Percentiles rank a stretch among this genome's conserved stretches.
These are phyloP conservation scores for Prunus fruticosa DNA, from an alignment of 306 rosid species.

Conservation along the genomic window DNA sequence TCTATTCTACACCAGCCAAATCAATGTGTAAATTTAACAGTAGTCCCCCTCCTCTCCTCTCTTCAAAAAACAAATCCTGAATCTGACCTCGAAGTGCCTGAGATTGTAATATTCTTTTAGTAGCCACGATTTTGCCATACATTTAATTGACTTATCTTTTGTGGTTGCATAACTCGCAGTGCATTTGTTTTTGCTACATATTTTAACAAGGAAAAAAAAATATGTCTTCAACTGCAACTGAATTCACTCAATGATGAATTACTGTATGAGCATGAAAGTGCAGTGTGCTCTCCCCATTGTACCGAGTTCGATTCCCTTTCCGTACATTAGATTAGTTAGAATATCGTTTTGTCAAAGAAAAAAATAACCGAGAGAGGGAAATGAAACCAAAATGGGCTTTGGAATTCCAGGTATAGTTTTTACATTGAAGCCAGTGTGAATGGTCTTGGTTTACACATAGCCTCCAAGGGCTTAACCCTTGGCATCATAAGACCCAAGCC, in stretches of 20 bases:
- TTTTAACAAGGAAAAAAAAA: no score
- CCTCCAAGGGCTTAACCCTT: slow-evolving; percentile 11
- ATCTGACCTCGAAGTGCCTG: not conserved
- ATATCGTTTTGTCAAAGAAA: no score
- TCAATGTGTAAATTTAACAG: not conserved
- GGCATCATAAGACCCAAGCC: slow-evolving; percentile 19
- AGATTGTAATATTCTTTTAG: not conserved
- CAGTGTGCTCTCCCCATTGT: no score
- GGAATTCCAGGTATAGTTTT: not conserved
- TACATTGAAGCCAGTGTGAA: not conserved
- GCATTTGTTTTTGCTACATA: not conserved
- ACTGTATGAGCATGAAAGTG: no score
- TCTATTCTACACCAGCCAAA: not conserved
- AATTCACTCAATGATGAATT: no score
- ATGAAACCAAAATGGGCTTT: no score
- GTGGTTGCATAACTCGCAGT: not conserved
- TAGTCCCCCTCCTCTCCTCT: not conserved
- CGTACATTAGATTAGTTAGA: no score
- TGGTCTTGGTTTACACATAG: slow-evolving; percentile 5
- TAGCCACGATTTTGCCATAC: not conserved
- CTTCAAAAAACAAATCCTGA: not conserved
- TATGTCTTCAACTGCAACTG: no score
- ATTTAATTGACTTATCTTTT: no score
- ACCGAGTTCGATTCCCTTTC: no score
- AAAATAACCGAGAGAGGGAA: no score